phyloP scores from a whole-genome alignment of 768 basidiomycete species.

The Ramaria rubella region DNA sequence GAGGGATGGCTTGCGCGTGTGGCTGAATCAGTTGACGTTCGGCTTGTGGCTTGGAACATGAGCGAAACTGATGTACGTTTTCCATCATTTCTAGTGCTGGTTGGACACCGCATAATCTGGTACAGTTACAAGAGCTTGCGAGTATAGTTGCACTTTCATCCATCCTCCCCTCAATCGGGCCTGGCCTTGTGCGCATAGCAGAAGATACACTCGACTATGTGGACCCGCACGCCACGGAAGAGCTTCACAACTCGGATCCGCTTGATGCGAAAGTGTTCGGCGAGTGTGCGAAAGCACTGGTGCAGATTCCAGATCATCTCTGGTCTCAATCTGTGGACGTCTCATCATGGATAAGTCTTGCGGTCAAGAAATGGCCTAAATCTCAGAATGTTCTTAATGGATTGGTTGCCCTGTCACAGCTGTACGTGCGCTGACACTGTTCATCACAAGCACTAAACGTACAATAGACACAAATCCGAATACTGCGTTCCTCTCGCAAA shows the following conservation, averaged over 20 bases:
- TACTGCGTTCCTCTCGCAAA: constrained; percentile 32
- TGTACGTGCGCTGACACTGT: background rate
- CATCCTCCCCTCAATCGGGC: constrained; percentile 1
- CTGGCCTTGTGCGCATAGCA: constrained; percentile 32
- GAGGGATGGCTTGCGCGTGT: background rate
- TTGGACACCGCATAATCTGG: background rate
- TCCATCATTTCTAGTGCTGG: background rate
- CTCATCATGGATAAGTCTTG: constrained; percentile 37
- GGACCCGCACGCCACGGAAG: background rate
- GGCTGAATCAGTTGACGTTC: background rate
- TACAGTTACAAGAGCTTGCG: constrained; percentile 8
- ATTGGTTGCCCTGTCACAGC: constrained; percentile 43
- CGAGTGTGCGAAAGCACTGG: constrained; percentile 50
- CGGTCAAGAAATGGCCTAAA: constrained; percentile 50
- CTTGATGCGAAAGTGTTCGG: constrained; percentile 48
- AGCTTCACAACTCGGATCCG: background rate
- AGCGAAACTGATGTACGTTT: background rate
- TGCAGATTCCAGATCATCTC: constrained; percentile 34
- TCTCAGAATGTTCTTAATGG: constrained; percentile 51
- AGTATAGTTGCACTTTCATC: constrained; percentile 6
- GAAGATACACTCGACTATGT: constrained; percentile 18
- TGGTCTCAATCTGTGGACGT: constrained; percentile 47
- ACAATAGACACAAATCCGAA: constrained; percentile 12
- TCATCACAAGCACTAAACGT: background rate
- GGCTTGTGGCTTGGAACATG: background rate